phyloP scores from a whole-genome alignment of 2,329 filamentous ascomycete genomes.

The Aspergillus sp. region DNA sequence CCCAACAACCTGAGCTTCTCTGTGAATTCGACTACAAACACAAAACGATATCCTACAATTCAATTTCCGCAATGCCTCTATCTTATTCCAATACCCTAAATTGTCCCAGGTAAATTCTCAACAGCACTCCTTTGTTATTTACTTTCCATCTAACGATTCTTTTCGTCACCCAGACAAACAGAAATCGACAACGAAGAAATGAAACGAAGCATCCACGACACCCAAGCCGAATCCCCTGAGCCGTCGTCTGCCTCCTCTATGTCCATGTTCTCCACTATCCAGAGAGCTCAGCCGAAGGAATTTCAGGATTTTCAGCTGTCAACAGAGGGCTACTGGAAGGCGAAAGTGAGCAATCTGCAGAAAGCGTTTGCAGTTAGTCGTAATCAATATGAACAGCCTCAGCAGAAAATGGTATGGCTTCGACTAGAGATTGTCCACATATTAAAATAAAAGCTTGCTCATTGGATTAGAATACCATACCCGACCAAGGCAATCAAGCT shows the following conservation, averaged over 20 bases:
- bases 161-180: neutral
- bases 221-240: neutral
- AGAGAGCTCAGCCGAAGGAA: too few species aligned
- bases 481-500: too few species aligned
- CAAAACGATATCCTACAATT: too few species aligned
- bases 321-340: neutral
- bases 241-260: neutral
- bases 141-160: too few species aligned
- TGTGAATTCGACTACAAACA: too few species aligned
- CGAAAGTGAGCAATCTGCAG: neutral
- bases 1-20: too few species aligned
- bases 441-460: too few species aligned
- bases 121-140: too few species aligned
- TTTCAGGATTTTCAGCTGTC: neutral
- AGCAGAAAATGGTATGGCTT: too few species aligned
- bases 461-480: too few species aligned
- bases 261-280: neutral
- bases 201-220: neutral
- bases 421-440: too few species aligned
- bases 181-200: neutral
- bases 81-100: neutral
- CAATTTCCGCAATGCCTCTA: neutral
- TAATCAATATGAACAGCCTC: too few species aligned
- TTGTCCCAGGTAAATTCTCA: neutral
- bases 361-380: neutral